phyloP scores from a whole-genome alignment of 257 asterid genomes.

The Pogostemon cablin region DNA sequence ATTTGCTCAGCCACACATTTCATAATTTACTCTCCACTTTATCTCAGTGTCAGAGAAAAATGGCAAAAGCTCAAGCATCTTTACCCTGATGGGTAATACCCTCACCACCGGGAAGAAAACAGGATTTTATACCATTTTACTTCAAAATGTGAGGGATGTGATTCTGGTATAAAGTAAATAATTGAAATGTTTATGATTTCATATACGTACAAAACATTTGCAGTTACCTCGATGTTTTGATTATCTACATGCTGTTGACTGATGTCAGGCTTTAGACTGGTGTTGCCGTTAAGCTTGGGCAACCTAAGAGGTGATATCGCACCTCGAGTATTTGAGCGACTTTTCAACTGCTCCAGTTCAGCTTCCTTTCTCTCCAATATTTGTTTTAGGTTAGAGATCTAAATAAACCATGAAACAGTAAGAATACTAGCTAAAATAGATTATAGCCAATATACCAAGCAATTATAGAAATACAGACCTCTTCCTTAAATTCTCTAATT shows the following conservation, averaged over 20 bases:
- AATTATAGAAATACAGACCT: constrained; percentile 51
- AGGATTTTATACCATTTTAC: neutral
- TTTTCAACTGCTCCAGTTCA: constrained; percentile 71
- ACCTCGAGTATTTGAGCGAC: constrained; percentile 54
- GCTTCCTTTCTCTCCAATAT: constrained; percentile 80
- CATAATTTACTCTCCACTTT: constrained; percentile 3
- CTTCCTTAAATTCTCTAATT: constrained; percentile 74
- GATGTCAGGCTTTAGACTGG: constrained; percentile 57
- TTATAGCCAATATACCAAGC: constrained; percentile 25
- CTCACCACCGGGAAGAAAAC: neutral
- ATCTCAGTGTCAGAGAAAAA: neutral
- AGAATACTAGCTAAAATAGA: constrained; percentile 27
- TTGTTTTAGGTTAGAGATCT: constrained; percentile 84
- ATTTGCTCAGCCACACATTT: neutral
- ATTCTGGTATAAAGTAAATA: constrained; percentile 17
- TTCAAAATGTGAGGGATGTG: constrained; percentile 8
- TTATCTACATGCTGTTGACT: constrained; percentile 50
- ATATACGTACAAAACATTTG: neutral
- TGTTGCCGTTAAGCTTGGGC: constrained; percentile 47
- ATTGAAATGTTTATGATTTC: constrained; percentile 12
- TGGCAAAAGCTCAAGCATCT: neutral
- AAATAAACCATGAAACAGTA: constrained; percentile 29
- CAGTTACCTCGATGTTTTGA: constrained; percentile 62
- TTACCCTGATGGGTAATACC: neutral
- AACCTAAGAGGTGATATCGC: constrained; percentile 72